Conservation (phyloP, 805 yeast genomes). For the Hanseniaspora mollemarum region DNA sequence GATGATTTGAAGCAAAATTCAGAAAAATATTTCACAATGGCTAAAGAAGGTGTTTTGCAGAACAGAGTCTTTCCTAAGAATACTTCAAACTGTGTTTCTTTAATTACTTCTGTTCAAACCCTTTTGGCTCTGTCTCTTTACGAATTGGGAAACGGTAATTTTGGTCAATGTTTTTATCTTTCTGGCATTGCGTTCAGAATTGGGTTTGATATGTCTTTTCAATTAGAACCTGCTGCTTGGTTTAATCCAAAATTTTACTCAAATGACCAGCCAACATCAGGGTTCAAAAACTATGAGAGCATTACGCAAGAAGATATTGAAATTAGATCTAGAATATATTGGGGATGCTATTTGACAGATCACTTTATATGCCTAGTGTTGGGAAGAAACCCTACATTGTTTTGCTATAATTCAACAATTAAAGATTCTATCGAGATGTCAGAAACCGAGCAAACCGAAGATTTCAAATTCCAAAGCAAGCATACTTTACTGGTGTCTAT, state of each 20-base stretch:
- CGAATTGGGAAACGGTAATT: conserved; percentile 49
- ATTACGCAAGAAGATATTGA: conserved; percentile 42
- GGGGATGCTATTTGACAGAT: conserved; percentile 59
- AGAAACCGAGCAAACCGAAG: conserved; percentile 52
- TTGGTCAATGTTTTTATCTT: conserved; percentile 52
- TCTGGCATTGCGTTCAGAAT: conserved; percentile 52
- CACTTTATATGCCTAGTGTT: conserved; percentile 48
- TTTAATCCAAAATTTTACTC: conserved; percentile 27
- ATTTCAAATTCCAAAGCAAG: conserved; percentile 35
- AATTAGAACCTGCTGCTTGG: conserved; percentile 52
- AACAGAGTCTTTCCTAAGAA: conserved; percentile 31
- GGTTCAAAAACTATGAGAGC: conserved; percentile 21
- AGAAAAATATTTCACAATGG: conserved; percentile 36
- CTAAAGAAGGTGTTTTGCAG: conserved; percentile 35
- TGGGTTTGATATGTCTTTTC: conserved; percentile 57
- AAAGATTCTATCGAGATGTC: conserved; percentile 51
- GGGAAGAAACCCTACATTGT: conserved; percentile 48
- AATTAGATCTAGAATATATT: conserved; percentile 48
- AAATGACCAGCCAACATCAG: background rate
- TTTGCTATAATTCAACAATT: conserved; percentile 47
- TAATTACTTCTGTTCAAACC: conserved; percentile 47
- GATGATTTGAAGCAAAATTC: conserved; percentile 35
- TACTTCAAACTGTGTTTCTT: conserved; percentile 22
- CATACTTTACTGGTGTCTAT: conserved; percentile 28
- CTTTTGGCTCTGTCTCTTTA: conserved; percentile 48